Evolutionary conservation across 2,329 filamentous ascomycete genomes (phyloP).

Genomic region (Stromatinia cepivora): DNA sequence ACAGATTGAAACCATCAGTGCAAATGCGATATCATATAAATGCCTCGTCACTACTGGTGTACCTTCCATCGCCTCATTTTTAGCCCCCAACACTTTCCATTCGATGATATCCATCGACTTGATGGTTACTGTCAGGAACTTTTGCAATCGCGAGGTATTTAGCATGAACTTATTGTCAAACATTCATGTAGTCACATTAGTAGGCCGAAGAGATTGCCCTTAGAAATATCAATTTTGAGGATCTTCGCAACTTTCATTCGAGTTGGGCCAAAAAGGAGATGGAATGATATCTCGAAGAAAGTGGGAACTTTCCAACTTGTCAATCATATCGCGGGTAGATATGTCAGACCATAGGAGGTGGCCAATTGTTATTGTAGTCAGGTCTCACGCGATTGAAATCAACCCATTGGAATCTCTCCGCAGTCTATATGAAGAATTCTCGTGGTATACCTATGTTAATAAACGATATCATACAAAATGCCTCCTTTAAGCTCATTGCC

Average conservation of each 20-base stretch:
- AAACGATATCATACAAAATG: not conserved
- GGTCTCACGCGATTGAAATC: not conserved
- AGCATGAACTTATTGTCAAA: not conserved
- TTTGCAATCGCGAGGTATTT: not conserved
- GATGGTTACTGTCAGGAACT: not conserved
- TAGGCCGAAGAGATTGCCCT: not conserved
- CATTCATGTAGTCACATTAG: no score
- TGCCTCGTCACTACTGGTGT: not conserved
- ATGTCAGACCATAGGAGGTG: not conserved
- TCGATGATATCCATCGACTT: not conserved
- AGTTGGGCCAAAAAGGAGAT: not conserved
- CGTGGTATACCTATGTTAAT: not conserved
- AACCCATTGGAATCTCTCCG: not conserved
- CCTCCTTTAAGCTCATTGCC: not conserved
- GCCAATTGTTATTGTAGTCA: not conserved
- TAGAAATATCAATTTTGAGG: not conserved
- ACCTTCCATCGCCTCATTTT: not conserved
- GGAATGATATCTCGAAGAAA: not conserved
- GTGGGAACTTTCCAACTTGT: not conserved
- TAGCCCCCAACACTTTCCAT: not conserved
- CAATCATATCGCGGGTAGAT: not conserved
- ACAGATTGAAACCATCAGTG: not conserved
- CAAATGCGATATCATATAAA: not conserved
- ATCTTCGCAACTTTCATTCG: not conserved
- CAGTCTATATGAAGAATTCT: no score